A percentile compares a stretch with the other conserved stretches of the same genome.
These are phyloP conservation scores for Samsoniella hepiali DNA, from an alignment of 2,329 filamentous ascomycete genomes.

Conservation along the genomic window DNA sequence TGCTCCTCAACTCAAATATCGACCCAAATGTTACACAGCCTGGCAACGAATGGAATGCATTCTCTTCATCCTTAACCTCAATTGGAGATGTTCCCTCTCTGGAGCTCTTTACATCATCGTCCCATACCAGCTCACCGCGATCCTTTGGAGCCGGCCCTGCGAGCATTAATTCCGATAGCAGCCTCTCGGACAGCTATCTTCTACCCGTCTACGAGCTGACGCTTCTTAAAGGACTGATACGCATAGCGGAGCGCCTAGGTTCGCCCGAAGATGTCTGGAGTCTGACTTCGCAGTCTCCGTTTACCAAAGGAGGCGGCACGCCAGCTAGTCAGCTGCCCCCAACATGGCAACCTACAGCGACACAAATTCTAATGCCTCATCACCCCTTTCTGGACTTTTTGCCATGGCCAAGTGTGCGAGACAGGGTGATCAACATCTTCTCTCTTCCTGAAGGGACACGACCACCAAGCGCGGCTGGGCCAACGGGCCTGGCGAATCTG, in stretches of 20 bases:
- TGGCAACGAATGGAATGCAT: background rate
- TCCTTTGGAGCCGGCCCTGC: slow-evolving; percentile 23
- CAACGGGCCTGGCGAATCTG: slow-evolving; percentile 48
- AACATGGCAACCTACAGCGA: slow-evolving; percentile 48
- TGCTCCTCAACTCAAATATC: slow-evolving; percentile 16
- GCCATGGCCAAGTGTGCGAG: slow-evolving; percentile 54
- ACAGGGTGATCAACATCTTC: slow-evolving; percentile 51
- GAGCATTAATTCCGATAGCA: slow-evolving; percentile 24
- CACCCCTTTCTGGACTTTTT: slow-evolving; percentile 57
- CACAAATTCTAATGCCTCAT: slow-evolving; percentile 49
- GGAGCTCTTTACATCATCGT: background rate
- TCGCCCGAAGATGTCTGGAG: slow-evolving; percentile 43
- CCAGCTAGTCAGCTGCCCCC: slow-evolving; percentile 39
- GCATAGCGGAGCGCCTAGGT: slow-evolving; percentile 46
- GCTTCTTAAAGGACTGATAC: slow-evolving; percentile 45
- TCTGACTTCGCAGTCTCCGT: slow-evolving; percentile 45
- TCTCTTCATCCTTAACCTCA: background rate
- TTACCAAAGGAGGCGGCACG: slow-evolving; percentile 33
- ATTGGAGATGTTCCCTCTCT: background rate
- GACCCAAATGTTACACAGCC: background rate
- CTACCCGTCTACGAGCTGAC: slow-evolving; percentile 48
- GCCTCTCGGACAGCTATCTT: slow-evolving; percentile 45
- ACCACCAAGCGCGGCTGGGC: slow-evolving; percentile 44
- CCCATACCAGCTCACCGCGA: slow-evolving; percentile 19
- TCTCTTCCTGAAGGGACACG: slow-evolving; percentile 45